phyloP scores from a whole-genome alignment of 2,329 filamentous ascomycete genomes.

The Botrytis sinoallii region DNA sequence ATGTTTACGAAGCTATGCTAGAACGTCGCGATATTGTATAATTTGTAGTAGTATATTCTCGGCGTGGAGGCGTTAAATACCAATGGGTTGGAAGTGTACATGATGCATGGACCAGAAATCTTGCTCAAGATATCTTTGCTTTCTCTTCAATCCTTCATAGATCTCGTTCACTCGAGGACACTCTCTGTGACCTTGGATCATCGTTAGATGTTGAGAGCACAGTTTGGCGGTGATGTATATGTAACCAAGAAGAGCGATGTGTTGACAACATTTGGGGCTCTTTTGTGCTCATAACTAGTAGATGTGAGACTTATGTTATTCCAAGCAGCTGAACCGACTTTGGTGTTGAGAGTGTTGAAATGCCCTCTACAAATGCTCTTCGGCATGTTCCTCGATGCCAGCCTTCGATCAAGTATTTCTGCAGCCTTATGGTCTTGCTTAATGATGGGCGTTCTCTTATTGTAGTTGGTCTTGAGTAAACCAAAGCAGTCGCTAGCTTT shows the following conservation, averaged over 20 bases:
- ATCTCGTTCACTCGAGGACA: neutral
- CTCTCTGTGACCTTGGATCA: neutral
- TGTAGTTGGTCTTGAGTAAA: neutral
- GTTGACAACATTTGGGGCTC: neutral
- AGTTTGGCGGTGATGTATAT: neutral
- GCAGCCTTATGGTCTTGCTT: neutral
- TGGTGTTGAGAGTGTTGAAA: neutral
- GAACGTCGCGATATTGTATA: neutral
- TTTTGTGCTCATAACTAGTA: neutral
- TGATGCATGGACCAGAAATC: conserved; percentile 8
- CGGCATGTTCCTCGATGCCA: neutral
- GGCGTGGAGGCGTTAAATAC: conserved; percentile 16
- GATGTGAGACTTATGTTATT: neutral
- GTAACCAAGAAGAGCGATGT: neutral
- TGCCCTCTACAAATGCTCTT: neutral
- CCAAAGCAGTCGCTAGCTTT: conserved; percentile 14
- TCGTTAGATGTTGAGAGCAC: neutral
- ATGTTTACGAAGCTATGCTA: neutral
- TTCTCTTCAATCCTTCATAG: neutral
- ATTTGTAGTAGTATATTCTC: conserved; percentile 12
- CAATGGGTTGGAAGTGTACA: conserved; percentile 7
- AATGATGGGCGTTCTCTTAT: neutral
- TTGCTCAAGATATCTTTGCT: neutral
- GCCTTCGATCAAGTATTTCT: neutral
- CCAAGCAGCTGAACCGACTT: neutral